Conservation (phyloP, 305 asterid genomes). For the Fraxinus greggii region DNA sequence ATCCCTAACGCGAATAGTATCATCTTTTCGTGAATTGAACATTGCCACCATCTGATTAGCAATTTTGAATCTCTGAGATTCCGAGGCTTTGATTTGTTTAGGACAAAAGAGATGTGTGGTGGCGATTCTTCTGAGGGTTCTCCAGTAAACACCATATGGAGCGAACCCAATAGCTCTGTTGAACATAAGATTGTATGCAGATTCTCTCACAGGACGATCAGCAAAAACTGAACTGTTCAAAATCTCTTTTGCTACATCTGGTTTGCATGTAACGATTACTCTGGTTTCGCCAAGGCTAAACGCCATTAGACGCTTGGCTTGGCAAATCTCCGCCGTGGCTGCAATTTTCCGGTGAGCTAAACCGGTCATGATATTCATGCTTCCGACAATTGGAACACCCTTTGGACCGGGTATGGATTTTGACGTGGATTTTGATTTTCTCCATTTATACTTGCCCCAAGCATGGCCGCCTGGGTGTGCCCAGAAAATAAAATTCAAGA, state of each 20-base stretch:
- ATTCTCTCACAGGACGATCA: conserved; percentile 71
- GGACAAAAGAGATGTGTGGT: conserved; percentile 69
- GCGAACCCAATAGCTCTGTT: conserved; percentile 84
- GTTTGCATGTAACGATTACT: conserved; percentile 57
- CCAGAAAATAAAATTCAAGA: conserved; percentile 62
- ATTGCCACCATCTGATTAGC: conserved; percentile 41
- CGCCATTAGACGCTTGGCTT: conserved; percentile 71
- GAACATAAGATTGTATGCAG: conserved; percentile 78
- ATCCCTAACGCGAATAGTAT: conserved; percentile 46
- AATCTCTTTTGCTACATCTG: conserved; percentile 58
- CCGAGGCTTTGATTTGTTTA: conserved; percentile 50
- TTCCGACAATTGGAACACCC: conserved; percentile 65
- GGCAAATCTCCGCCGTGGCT: conserved; percentile 43
- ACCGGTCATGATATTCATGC: conserved; percentile 71
- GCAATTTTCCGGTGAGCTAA: conserved; percentile 70
- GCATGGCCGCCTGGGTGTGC: conserved; percentile 78
- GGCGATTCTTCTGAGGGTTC: conserved; percentile 61
- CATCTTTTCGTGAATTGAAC: conserved; percentile 2
- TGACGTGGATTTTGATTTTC: not conserved
- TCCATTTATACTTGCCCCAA: conserved; percentile 59
- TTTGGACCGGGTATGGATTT: conserved; percentile 62
- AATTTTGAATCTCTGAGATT: conserved; percentile 47
- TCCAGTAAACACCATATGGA: conserved; percentile 80
- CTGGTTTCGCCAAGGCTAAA: conserved; percentile 74
- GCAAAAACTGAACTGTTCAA: conserved; percentile 53